Conservation (phyloP, 164 flowering plant genomes). For the Liquidambar formosana region DNA sequence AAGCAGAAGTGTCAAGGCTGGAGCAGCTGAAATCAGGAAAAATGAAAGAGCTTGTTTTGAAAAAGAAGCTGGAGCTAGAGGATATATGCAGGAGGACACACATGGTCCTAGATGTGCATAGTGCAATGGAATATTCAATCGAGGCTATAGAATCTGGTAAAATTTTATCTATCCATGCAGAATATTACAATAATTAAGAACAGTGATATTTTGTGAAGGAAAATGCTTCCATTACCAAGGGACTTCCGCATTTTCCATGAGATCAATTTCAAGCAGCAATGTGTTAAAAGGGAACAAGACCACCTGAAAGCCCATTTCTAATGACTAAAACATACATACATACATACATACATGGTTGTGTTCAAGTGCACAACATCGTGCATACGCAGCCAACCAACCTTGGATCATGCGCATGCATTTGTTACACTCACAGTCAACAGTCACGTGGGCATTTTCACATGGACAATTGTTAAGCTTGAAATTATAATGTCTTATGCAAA, state of each 20-base stretch:
- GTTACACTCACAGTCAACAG: no score
- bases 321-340: no score
- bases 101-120: slow-evolving; percentile 27
- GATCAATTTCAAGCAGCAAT: background rate
- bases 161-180: background rate
- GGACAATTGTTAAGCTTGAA: no score
- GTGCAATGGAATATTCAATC: slow-evolving; percentile 22
- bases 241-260: background rate
- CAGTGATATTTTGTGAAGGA: background rate
- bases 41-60: slow-evolving; percentile 51
- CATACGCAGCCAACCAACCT: no score
- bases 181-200: background rate
- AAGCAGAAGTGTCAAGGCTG: slow-evolving; percentile 47
- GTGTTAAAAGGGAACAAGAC: background rate
- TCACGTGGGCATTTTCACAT: no score
- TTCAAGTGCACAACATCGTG: no score
- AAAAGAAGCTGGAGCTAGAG: slow-evolving; percentile 49
- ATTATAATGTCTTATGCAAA: no score
- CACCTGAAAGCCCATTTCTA: no score
- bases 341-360: no score
- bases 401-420: no score
- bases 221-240: background rate
- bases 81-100: slow-evolving; percentile 45
- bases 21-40: slow-evolving; percentile 48
- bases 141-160: slow-evolving; percentile 52